A percentile compares a stretch with the other conserved stretches of the same genome.
phyloP scores from a whole-genome alignment of 139 green algal genomes.

The Tetradesmus lagerheimii region DNA sequence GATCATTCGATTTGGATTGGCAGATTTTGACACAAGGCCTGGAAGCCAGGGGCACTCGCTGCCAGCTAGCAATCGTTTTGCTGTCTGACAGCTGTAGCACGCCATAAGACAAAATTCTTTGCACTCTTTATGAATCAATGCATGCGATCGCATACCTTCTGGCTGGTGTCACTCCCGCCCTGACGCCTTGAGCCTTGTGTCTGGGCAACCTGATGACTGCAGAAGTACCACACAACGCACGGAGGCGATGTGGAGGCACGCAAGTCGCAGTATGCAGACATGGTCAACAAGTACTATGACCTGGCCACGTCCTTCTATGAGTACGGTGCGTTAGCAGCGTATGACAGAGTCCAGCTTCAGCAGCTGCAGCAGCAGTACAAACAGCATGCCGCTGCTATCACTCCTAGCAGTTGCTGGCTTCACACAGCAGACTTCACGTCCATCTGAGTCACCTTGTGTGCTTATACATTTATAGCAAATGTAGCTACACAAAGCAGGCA shows the following conservation, averaged over 20 bases:
- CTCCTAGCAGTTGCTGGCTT: too few relatives aligned
- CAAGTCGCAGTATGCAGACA: slow-evolving; percentile 44
- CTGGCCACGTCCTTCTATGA: slow-evolving; percentile 50
- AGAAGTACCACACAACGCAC: slow-evolving; percentile 50
- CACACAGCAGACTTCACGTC: too few relatives aligned
- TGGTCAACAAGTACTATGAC: slow-evolving; percentile 57
- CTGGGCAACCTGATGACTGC: not conserved
- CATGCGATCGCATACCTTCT: not conserved
- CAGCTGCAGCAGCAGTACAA: not conserved
- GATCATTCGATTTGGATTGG: not conserved
- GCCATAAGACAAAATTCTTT: too few relatives aligned
- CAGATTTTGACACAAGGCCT: not conserved
- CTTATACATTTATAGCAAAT: too few relatives aligned
- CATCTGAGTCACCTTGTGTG: too few relatives aligned
- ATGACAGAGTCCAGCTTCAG: not conserved
- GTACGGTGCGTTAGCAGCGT: slow-evolving; percentile 32
- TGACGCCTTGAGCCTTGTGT: not conserved
- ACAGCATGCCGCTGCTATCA: too few relatives aligned
- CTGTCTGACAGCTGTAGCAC: not conserved
- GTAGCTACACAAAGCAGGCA: too few relatives aligned
- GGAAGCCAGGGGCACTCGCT: not conserved
- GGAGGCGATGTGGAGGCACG: slow-evolving; percentile 43
- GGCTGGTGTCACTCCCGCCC: not conserved
- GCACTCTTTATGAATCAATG: not conserved
- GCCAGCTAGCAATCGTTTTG: not conserved